These are phyloP conservation scores for Penicillium psychrosexuale DNA, from an alignment of 2,329 filamentous ascomycete genomes.

Conservation along the genomic window DNA sequence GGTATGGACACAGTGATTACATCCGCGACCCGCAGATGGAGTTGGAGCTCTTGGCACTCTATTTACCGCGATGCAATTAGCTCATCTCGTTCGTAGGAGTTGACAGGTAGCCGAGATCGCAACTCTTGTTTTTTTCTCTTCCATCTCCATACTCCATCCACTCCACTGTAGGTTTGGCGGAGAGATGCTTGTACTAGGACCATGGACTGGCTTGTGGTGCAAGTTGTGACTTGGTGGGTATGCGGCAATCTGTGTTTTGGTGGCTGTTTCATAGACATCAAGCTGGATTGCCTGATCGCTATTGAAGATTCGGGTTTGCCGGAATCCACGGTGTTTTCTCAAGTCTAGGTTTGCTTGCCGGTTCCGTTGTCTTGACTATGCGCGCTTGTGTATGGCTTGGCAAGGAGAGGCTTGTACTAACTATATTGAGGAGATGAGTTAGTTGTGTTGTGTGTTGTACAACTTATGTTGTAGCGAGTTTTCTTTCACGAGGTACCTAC, in stretches of 20 bases:
- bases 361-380: neutral
- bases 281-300: neutral
- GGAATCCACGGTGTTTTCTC: neutral
- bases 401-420: neutral
- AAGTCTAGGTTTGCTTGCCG: neutral
- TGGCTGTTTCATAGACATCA: neutral
- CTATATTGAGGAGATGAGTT: neutral
- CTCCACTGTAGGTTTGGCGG: conserved; percentile 1
- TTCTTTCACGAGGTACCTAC: neutral
- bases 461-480: neutral
- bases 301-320: neutral
- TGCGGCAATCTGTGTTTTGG: neutral
- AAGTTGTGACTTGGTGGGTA: neutral
- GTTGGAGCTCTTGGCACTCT: neutral
- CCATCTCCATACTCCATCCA: neutral
- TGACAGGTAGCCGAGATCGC: neutral
- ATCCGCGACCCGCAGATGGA: neutral
- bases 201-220: neutral
- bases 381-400: neutral
- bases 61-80: neutral
- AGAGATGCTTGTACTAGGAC: neutral
- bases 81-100: neutral
- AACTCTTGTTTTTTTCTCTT: neutral
- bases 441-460: neutral
- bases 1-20: neutral